These are phyloP conservation scores for Trichosporon sp. DNA, from an alignment of 1,284 basidiomycete genomes.

Conservation along the genomic window DNA sequence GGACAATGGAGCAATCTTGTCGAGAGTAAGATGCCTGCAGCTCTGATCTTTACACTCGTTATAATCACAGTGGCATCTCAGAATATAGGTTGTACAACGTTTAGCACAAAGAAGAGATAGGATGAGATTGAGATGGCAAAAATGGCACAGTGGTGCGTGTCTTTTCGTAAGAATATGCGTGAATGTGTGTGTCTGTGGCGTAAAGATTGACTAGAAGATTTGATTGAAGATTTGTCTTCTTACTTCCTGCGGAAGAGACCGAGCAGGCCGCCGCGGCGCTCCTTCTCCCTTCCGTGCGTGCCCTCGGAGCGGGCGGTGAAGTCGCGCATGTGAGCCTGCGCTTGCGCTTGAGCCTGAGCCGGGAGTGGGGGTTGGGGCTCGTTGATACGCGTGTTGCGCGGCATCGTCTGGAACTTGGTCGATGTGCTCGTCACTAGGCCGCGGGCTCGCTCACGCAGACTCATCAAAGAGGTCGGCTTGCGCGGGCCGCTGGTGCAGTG, in stretches of 20 bases:
- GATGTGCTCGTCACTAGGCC: conserved; percentile 18
- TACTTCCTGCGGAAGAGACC: not conserved
- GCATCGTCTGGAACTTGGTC: conserved; percentile 3
- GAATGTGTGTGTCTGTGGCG: too few relatives aligned
- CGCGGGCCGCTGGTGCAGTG: conserved; percentile 13
- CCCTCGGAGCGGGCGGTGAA: not conserved
- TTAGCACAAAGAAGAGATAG: not conserved
- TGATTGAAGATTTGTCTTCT: conserved; percentile 3
- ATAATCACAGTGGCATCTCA: not conserved
- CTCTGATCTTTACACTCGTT: not conserved
- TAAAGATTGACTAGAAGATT: too few relatives aligned
- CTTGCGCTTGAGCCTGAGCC: not conserved
- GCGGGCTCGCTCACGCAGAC: conserved; percentile 34
- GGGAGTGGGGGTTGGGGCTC: not conserved
- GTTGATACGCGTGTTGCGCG: not conserved
- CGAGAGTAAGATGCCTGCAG: too few relatives aligned
- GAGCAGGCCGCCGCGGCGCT: not conserved
- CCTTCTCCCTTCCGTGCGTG: not conserved
- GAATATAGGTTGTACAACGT: not conserved
- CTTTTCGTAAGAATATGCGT: too few relatives aligned
- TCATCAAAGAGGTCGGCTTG: conserved; percentile 35
- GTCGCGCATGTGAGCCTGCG: not conserved
- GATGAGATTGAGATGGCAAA: not conserved
- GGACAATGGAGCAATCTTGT: too few relatives aligned
- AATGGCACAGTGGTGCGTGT: too few relatives aligned